Percentiles rank a stretch among this genome's conserved stretches.
phyloP scores from a whole-genome alignment of 2,329 filamentous ascomycete genomes.

The Paecilomyces sp. region DNA sequence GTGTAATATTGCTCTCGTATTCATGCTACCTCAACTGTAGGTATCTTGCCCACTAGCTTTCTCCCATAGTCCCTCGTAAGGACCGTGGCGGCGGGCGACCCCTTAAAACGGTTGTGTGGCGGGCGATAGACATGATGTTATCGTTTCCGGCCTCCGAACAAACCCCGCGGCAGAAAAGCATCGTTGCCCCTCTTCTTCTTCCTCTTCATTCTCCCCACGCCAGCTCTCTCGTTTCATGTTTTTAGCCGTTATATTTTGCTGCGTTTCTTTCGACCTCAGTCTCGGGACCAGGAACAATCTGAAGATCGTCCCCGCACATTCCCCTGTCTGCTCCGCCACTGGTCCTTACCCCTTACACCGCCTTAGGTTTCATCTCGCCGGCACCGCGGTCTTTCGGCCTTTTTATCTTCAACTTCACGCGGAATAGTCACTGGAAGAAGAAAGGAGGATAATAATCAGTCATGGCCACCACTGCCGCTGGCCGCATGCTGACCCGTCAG shows the following conservation, averaged over 20 bases:
- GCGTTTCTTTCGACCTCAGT: background rate
- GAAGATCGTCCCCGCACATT: background rate
- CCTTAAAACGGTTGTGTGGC: background rate
- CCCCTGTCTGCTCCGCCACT: background rate
- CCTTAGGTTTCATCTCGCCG: background rate
- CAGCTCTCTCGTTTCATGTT: background rate
- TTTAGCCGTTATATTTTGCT: background rate
- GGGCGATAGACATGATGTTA: background rate
- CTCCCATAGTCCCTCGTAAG: background rate
- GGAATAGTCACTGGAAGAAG: background rate
- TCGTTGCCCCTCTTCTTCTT: background rate
- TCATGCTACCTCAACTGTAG: background rate
- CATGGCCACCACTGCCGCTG: constrained; percentile 38
- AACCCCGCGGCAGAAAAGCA: constrained; percentile 1
- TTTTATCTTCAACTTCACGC: background rate
- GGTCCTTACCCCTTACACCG: background rate
- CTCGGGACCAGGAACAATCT: background rate
- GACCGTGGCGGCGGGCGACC: background rate
- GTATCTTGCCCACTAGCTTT: background rate
- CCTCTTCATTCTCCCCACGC: background rate
- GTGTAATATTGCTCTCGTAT: background rate
- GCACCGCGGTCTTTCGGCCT: background rate
- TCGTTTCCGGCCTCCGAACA: background rate
- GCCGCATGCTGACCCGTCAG: constrained; percentile 69
- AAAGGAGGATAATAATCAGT: constrained; percentile 2